Conservation (phyloP, 2,329 filamentous ascomycete genomes). For the Dactylonectria macrodidyma region DNA sequence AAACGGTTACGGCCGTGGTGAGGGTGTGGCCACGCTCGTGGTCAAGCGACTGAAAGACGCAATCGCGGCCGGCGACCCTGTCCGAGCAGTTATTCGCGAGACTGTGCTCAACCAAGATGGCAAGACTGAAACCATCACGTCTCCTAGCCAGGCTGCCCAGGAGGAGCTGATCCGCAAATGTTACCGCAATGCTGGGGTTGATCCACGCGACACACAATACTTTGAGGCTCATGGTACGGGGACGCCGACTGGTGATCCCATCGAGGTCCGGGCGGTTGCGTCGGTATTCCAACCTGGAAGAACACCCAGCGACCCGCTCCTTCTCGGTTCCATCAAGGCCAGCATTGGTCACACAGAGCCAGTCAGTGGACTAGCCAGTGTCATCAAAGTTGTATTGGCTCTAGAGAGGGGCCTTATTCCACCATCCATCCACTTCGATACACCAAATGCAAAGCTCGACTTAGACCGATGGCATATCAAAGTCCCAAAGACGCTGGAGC, state of each 20-base stretch:
- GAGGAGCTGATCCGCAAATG: background rate
- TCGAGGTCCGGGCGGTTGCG: background rate
- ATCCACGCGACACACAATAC: background rate
- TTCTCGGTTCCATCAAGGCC: constrained; percentile 35
- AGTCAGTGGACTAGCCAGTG: constrained; percentile 15
- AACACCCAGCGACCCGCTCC: background rate
- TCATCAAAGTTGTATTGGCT: constrained; percentile 31
- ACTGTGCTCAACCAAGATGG: constrained; percentile 23
- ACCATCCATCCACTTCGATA: constrained; percentile 22
- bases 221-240: constrained; percentile 4
- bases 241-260: background rate
- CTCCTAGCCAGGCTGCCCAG: background rate
- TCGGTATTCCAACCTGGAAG: constrained; percentile 2
- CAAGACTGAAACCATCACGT: constrained; percentile 3
- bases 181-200: background rate
- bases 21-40: constrained; percentile 27
- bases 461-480: background rate
- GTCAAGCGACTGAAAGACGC: constrained; percentile 33
- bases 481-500: background rate
- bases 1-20: constrained; percentile 33
- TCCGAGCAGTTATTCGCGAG: constrained; percentile 20
- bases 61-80: background rate
- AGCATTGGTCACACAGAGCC: constrained; percentile 36
- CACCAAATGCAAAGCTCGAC: constrained; percentile 12
- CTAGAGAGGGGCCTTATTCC: constrained; percentile 28